These are phyloP conservation scores for Kwoniella bestiolae DNA, from an alignment of 768 basidiomycete species.

Conservation along the genomic window DNA sequence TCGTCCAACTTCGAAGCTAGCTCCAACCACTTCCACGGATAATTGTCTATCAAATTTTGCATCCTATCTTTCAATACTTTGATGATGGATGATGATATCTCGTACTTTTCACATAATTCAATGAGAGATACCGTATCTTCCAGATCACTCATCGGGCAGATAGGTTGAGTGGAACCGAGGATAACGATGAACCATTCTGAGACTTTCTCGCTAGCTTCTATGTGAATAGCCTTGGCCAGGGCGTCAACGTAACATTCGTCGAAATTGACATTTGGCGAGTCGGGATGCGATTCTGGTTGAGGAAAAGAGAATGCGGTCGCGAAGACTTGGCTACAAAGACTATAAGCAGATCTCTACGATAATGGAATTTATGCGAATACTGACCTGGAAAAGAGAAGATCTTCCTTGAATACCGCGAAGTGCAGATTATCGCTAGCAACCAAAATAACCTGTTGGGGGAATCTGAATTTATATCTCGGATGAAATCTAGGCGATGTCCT, in stretches of 20 bases:
- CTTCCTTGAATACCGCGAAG: not conserved
- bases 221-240: not conserved
- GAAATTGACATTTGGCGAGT: not conserved
- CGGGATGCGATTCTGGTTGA: not conserved
- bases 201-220: not conserved
- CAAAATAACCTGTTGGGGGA: not conserved
- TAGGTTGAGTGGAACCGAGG: not conserved
- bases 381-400: not conserved
- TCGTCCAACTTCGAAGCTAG: not conserved
- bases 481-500: not conserved
- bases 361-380: no score
- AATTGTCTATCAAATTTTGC: not conserved
- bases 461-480: not conserved
- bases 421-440: not conserved
- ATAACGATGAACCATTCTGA: not conserved
- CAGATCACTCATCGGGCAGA: not conserved
- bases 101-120: constrained; percentile 1
- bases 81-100: not conserved
- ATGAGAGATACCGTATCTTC: not conserved
- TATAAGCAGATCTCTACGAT: no score
- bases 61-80: not conserved
- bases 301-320: not conserved
- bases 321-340: not conserved
- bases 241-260: not conserved
- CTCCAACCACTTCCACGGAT: not conserved